Evolutionary conservation across 768 basidiomycete species (phyloP), one percentile per base, ranked within the genome.

Genomic region (Termitomyces titanicus): DNA sequence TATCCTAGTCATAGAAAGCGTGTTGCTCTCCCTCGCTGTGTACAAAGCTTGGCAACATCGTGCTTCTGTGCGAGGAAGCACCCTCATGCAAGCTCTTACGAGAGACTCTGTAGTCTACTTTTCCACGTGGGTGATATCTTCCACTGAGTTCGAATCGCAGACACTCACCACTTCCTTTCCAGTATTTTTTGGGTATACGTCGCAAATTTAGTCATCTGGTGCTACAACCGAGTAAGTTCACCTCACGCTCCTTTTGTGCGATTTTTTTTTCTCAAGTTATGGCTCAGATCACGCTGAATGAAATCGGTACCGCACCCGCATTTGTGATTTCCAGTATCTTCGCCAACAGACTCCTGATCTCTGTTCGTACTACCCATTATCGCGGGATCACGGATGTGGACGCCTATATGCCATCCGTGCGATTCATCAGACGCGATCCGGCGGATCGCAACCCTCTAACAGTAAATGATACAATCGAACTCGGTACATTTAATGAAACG

Each of bases 131-230:
- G 72, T n/a, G n/a, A n/a, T n/a, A n/a, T n/a, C n/a, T n/a, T 68
- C 5, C 33, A n/a, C n/a, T n/a, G n/a, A n/a, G n/a, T n/a, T n/a
- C n/a, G n/a, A n/a, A n/a, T n/a, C n/a, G n/a, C n/a, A n/a, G n/a
- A n/a, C n/a, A n/a, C n/a, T n/a, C n/a, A n/a, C n/a, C n/a, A n/a
- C n/a, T n/a, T n/a, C n/a, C n/a, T n/a, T n/a, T n/a, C 17, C 48
- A 74, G 72, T 2, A 72, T 74, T 15, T 67, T 71, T 33, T 64
- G 66, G 60, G 59, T 71, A 38, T 71, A 70, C 49, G 53, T 69
- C n/a, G 61, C 58, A 15, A 74, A 74, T 56, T 47, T 68, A 47
- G 29, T 29, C 29, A 29, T 29, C 29, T 29, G 29, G 29, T 29
- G 29, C 29, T 29, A 29, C 9, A 29, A 29, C 29, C 29, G 29